Conservation (phyloP, 1,284 basidiomycete species). For the Abortiporus biennis region DNA sequence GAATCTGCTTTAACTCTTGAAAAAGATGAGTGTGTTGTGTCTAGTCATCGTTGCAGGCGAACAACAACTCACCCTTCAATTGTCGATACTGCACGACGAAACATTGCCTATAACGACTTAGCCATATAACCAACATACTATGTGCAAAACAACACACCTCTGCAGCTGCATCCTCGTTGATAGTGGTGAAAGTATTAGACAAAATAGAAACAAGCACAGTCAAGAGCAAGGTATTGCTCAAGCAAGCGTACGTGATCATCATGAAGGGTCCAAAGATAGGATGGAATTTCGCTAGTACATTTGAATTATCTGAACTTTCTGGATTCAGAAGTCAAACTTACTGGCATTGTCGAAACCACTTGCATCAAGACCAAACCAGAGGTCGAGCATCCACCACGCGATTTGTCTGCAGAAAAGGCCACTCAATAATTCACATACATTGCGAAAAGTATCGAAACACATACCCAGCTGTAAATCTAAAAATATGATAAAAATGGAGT, state of each 20-base stretch:
- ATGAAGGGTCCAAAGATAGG: constrained; percentile 79
- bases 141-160: constrained; percentile 46
- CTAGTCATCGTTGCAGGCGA: neutral
- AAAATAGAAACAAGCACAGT: constrained; percentile 66
- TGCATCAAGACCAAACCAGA: constrained; percentile 89
- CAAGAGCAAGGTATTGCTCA: constrained; percentile 83
- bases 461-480: constrained; percentile 41
- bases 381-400: constrained; percentile 86
- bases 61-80: constrained; percentile 67
- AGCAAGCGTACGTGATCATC: constrained; percentile 82
- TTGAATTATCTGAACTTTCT: constrained; percentile 2
- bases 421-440: no score
- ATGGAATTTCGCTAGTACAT: constrained; percentile 62
- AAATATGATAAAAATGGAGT: neutral
- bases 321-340: constrained; percentile 31
- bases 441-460: no score
- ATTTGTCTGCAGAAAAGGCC: constrained; percentile 55
- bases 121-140: constrained; percentile 7
- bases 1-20: constrained; percentile 80
- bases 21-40: constrained; percentile 20
- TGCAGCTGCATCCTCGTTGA: constrained; percentile 87
- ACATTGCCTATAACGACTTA: constrained; percentile 65
- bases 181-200: constrained; percentile 88
- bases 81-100: constrained; percentile 83
- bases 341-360: constrained; percentile 75